Conservation (phyloP, 2,329 filamentous ascomycete species). For the Ophiognomonia clavigignenti-juglandacearum region DNA sequence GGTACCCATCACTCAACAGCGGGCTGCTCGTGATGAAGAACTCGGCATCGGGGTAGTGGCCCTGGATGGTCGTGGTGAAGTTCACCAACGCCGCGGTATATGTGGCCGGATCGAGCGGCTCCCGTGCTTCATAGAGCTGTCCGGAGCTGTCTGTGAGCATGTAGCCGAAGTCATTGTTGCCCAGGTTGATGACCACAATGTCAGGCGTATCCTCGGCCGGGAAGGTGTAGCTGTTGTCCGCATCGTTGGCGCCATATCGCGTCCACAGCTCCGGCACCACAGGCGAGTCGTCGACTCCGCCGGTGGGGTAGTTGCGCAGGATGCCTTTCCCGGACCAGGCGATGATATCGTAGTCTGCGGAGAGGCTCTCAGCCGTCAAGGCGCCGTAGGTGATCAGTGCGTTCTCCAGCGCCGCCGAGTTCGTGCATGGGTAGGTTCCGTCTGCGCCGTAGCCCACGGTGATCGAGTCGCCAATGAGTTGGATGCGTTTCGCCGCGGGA, state of each 20-base stretch:
- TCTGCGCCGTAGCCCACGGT: constrained; percentile 39
- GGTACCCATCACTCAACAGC: constrained; percentile 34
- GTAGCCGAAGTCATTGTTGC: constrained; percentile 39
- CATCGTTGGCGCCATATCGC: constrained; percentile 36
- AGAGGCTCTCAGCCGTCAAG: constrained; percentile 33
- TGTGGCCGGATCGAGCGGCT: constrained; percentile 23
- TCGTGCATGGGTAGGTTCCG: constrained; percentile 32
- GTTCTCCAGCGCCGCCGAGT: constrained; percentile 33
- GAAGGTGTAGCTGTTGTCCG: constrained; percentile 32
- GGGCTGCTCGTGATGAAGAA: constrained; percentile 37
- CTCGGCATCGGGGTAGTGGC: constrained; percentile 29
- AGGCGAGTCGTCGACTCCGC: constrained; percentile 25
- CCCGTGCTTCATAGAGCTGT: constrained; percentile 16
- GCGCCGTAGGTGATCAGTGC: constrained; percentile 38
- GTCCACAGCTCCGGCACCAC: constrained; percentile 36
- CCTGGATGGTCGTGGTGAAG: constrained; percentile 29
- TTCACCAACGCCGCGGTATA: constrained; percentile 25
- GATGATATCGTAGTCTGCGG: constrained; percentile 37
- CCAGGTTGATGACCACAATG: constrained; percentile 38
- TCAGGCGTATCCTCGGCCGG: constrained; percentile 25
- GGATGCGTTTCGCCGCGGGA: constrained; percentile 32
- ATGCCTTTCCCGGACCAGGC: constrained; percentile 41
- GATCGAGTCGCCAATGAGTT: constrained; percentile 41
- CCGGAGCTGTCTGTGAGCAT: constrained; percentile 13
- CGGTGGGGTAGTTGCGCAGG: constrained; percentile 31